Evolutionary conservation across 371 early-diverging fungal species (phyloP), one percentile per base, ranked within the genome.

Genomic region (Saksenaea vasiformis): DNA sequence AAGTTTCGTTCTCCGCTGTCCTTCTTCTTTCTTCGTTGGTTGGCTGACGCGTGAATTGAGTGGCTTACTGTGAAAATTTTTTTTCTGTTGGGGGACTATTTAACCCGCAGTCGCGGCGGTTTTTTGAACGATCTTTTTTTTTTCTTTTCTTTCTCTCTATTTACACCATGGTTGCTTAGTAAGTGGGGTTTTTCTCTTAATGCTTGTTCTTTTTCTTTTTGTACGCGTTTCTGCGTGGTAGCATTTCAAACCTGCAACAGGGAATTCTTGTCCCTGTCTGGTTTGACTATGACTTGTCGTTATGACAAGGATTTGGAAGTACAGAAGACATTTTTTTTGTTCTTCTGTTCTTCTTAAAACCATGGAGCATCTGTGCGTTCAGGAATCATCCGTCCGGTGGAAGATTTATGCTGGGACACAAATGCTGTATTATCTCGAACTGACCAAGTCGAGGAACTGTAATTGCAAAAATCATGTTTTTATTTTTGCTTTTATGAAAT

Each of bases 231-330:
- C 22, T 22, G 51, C 51, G 51, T 47, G 22, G 22, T 47, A 47
- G 17, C 10, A 47, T 47, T 22, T 47, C 51, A 47, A 22, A 22
- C 26, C n/a, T 22, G 22, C 17, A 47, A 47, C 22, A 5, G n/a
- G 51, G 11, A 1, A 47, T 47, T 10, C 51, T 22, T 17, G 4
- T 31, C 22, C 24, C 24, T 22, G 17, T 11, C n/a, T 47, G 51
- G 10, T 47, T 22, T n/a, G 22, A 47, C 51, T 22, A 47, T 22
- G 4, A 22, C 51, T 47, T 47, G 51, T 22, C 24, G 22, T 26
- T 10, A 19, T 47, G 51, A 22, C 51, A 47, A 47, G 51, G 51
- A 47, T 47, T 17, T 47, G 51, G 51, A 22, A 47, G 51, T 47
- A 47, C 22, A 47, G 51, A 10, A 22, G n/a, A n/a, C n/a, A n/a